phyloP scores from a whole-genome alignment of 805 yeast species.

The Candida silvicultrix region DNA sequence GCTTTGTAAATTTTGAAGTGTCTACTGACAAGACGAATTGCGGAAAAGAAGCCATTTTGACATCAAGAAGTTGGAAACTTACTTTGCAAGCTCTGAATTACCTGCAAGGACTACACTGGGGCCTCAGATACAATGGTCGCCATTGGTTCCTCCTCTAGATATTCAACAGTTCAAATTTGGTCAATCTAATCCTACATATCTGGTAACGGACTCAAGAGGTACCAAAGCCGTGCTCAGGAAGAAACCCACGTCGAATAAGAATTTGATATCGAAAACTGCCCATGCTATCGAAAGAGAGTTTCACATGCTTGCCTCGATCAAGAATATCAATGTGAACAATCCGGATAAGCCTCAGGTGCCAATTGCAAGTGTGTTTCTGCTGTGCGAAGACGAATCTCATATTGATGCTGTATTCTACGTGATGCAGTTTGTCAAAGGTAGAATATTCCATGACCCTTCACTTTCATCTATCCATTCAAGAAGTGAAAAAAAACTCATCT shows the following conservation, averaged over 20 bases:
- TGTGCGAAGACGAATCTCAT: conserved; percentile 51
- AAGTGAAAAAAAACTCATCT: conserved; percentile 25
- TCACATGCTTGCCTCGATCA: conserved; percentile 37
- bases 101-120: conserved; percentile 13
- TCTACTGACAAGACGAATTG: not conserved
- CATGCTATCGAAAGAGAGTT: conserved; percentile 61
- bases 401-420: conserved; percentile 52
- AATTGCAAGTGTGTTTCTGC: conserved; percentile 43
- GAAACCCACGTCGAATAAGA: conserved; percentile 46
- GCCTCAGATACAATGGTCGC: conserved; percentile 15
- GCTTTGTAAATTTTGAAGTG: not conserved
- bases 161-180: conserved; percentile 54
- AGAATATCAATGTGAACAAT: conserved; percentile 16
- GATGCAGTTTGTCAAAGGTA: conserved; percentile 55
- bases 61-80: conserved; percentile 17
- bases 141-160: conserved; percentile 23
- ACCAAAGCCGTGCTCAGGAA: conserved; percentile 44
- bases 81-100: conserved; percentile 11
- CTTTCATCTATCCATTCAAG: conserved; percentile 29
- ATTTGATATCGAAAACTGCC: conserved; percentile 47
- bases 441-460: conserved; percentile 48
- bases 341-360: conserved; percentile 32
- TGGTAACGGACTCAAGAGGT: conserved; percentile 34
- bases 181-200: conserved; percentile 59
- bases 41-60: conserved; percentile 23